Evolutionary conservation across 805 yeast genomes (phyloP), one percentile per base, ranked within the genome.

Genomic region (Saccharomycopsis selenospora): DNA sequence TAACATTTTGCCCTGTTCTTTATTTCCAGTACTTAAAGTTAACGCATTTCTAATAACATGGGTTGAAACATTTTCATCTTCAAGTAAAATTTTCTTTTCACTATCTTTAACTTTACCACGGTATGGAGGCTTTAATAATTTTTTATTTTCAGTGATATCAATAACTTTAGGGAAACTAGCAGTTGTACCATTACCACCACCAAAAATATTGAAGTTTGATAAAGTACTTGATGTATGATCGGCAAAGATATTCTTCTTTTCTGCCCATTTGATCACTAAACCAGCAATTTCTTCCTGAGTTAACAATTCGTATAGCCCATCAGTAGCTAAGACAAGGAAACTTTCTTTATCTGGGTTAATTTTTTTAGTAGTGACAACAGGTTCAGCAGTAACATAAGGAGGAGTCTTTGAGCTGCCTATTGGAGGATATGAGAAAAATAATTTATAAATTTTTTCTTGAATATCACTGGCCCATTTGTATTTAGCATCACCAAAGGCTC

Each of bases 401-500:
- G 99, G 99, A 1, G 96, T 83, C 51, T 80, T 71, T 52, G 87
- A 73, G 56, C 79, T 76, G 46, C 77, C 76, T 27, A 95, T 95
- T 40, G 70, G 69, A 22, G 85, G 76, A 61, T 91, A 76, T 29
- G 96, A 95, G 62, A 91, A 90, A 56, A 89, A 82, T 57, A 80
- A 81, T 53, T 82, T 74, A 57, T 86, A 82, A 22, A 85, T 73
- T 50, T 73, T 68, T 43, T 82, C 82, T 59, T 95, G 97, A 49
- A 87, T 75, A 20, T 81, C 79, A 30, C 72, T 70, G 27, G 89
- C 78, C 72, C 95, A 75, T 62, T 93, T 93, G 62, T 88, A 93
- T 53, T 96, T 76, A 51, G 96, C 95, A 65, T 93, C 99, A 43
- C 99, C 99, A 70, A 93, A 93, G 1, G 98, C 95, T 59, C 99